Evolutionary conservation across 2,329 filamentous ascomycete species (phyloP), one percentile per base, ranked within the genome.

Genomic region (Neurospora crassa): DNA sequence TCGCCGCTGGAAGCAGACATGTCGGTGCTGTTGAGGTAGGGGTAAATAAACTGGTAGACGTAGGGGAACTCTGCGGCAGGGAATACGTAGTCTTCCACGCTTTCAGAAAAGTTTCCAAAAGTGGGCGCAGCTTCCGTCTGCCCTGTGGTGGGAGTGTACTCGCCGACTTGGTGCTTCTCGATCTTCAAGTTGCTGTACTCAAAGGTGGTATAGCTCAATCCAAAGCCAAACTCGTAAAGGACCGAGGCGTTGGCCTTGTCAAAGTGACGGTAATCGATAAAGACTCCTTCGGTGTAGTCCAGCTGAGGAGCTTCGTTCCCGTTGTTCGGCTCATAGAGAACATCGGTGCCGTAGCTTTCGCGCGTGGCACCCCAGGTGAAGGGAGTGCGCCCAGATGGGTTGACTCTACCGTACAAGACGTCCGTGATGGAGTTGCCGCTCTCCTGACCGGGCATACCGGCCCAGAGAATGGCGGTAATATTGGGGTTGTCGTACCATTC

Each of bases 391-490:
- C 88, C 94, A 40, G 88, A 88, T 1, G 93, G 93, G 81, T 93
- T 94, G 73, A 91, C 87, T 72, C 87, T 88, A 63, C 94, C 93
- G 79, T 94, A 97, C 12, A 97, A 88, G n/a, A 97, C 86, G 76
- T 96, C 92, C 12, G 88, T 87, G 70, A 97, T 88, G 2, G 91
- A 86, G 78, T 94, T 92, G 68, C 94, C 93, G 29, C 90, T 92
- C 79, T 97, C 91, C 78, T 97, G 91, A 12, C 94, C 94, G 0
- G 93, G 93, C 20, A 94, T 82, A 76, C 92, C 92, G 42, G 92
- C 92, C 87, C 91, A 96, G 1, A 97, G 79, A 70, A 97, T 93
- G 47, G 92, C 93, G 0, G 92, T 94, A 68, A 97, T 85, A 80
- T 97, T 97, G 43, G 89, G 87, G 80, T 89, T 90, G 69, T 92